Evolutionary conservation across 306 rosid species (phyloP), one percentile per base, ranked within the genome.

Genomic region (Hippophae rhamnoides): DNA sequence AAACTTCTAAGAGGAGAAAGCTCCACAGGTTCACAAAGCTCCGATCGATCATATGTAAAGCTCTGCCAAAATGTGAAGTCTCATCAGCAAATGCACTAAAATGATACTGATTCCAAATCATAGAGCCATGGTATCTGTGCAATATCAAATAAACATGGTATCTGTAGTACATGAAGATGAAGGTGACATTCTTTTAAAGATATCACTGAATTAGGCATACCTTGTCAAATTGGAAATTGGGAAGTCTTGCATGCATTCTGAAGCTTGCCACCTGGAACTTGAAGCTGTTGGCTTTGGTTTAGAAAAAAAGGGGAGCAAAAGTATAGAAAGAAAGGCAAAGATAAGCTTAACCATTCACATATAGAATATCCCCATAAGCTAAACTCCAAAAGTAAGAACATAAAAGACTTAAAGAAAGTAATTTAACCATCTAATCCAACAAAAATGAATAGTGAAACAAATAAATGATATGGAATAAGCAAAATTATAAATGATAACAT

Each of bases 1-100:
- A 77, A 76, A 73, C 77, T 70, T 63, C 71, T 63, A 50, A 81
- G 77, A 72, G 82, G 72, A 44, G 85, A 80, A 62, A 61, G 57
- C 25, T 57, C 64, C 63, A 61, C 61, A 49, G 67, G 62, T 56
- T 80, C 84, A 52, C 54, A 49, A 48, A 52, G 69, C 69, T 79
- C 63, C 56, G 56, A 60, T 72, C 77, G 63, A 42, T 55, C 66
- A 50, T 65, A 64, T 67, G 73, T 74, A 75, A 81, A 63, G 64
- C 60, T 74, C 48, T 73, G 66, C 53, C 75, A 60, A 56, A 43
- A 55, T 63, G 58, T 54, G 49, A 68, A 52, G 72, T 80, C 25
- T 76, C 67, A 47, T 75, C 54, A 41, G 62, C 65, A 60, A 76
- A 63, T 67, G 50, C 56, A 38, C 72, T 25, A 52, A 70, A 77